Base-by-base conservation (phyloP, 495 filamentous ascomycete genomes). In the Penicillium argentinense region DNA sequence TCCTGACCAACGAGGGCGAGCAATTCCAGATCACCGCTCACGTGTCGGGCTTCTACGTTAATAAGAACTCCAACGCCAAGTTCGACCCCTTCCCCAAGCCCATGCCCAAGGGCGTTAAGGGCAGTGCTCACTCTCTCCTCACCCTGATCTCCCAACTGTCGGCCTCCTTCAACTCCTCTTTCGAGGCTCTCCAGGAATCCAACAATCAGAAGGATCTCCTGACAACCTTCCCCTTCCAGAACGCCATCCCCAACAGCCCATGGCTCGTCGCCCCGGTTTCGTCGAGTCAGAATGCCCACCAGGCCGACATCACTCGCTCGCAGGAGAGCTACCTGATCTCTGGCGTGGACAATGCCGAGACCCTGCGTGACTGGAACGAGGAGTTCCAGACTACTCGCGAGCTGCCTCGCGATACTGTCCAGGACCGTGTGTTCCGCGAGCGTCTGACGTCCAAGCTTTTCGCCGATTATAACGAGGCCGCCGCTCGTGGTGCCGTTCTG, bases 361-460 rank as follows among this genome's bases (percentile, higher is more conserved):
- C 93, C 1, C 68, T 99, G 54, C 80, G 95, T 17, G 95, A 99
- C 66, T 99, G 95, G 89, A 99, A 99, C 60, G 95, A 99, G 66
- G 95, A 99, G 60, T 96, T 99, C 66, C 95, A 97, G 61, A 95
- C 91, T 5, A 96, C 93, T 3, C 82, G 88, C 57, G 95, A 99
- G 60, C 78, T 97, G 39, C 90, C 91, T 24, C 89, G 87, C 57
- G 91, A 97, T 34, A 87, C 83, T 24, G 88, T 97, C 14, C 92
- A 97, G 60, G 93, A 99, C 55, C 86, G 93, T 18, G 91, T 99
- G 17, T 97, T 97, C 78, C 80, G 93, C 19, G 93, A 99, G 60
- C 82, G 95, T 2, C 75, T 99, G 47, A 88, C 91, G 12, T 90
- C 87, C 13, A 99, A 97, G 74, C 82, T 97, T 13, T 96, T 95